Evolutionary conservation across 2,329 filamentous ascomycete species (phyloP), one percentile per base, ranked within the genome.

Genomic region (Ophiostoma triangulosporum): DNA sequence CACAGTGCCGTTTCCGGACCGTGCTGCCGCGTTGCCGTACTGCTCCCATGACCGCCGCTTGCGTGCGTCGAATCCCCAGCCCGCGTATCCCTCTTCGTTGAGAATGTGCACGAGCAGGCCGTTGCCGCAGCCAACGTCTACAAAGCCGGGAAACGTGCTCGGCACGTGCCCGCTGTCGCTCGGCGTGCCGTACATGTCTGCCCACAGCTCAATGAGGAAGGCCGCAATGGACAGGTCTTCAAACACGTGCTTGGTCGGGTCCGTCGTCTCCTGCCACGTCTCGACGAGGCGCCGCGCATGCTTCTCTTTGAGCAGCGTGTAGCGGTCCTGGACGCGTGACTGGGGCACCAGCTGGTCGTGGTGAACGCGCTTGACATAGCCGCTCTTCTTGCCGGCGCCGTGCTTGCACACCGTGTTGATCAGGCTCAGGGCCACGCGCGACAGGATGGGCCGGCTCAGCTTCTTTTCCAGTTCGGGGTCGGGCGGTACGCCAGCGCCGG

Each of bases 51-150:
- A 91, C 64, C 88, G 94, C 52, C 93, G 79, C 36, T 70, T 69
- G n/a, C 90, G 76, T 0, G 90, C 93, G 66, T 98, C 93, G 62
- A 97, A 95, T 0, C 93, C 93, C 80, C 84, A 94, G 22, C 93
- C 93, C 0, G 12, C 15, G 66, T 88, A 97, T 11, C 89, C 89
- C 68, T 97, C 90, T 56, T 76, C 70, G 14, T 81, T 75, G 4
- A 98, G 76, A 35, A 98, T 78, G 63, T 94, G 80, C 7, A 95
- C 87, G 1, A 98, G 76, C 3, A 98, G 73, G 1, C 93, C 93
- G 63, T 97, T 98, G 2, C 93, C 93, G 64, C 93, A 97, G 5
- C 91, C 93, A 46, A 98, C 88, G 63, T 98, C 93, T 20, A 96
- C 86, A 62, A 97, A 98, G 0, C 91, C 90, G 0, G 88, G 87